phyloP scores from a whole-genome alignment of 805 yeast genomes.

The Suhomyces vadensis region DNA sequence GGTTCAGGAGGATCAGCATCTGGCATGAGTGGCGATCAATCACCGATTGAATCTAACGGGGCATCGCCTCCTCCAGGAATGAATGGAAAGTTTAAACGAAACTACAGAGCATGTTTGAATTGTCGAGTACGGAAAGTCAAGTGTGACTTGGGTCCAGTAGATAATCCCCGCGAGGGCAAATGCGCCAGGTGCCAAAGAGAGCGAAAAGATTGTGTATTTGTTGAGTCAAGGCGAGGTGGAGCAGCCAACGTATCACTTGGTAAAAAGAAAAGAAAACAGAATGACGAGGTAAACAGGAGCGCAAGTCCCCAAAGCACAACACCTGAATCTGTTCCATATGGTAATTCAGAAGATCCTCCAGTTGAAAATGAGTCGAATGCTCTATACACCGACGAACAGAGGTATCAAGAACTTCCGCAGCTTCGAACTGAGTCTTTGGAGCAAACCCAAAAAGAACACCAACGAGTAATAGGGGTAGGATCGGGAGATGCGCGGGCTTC shows the following conservation, averaged over 20 bases:
- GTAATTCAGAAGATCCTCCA: neutral
- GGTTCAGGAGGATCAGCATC: neutral
- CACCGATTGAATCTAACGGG: neutral
- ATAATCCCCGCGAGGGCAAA: conserved; percentile 73
- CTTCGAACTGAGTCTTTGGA: too few relatives aligned
- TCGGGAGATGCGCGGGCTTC: neutral
- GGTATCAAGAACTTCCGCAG: too few relatives aligned
- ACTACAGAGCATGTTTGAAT: conserved; percentile 80
- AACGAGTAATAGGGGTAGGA: neutral
- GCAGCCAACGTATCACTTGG: conserved; percentile 37
- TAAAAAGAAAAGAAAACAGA: conserved; percentile 51
- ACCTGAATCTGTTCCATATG: neutral
- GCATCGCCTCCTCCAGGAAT: conserved; percentile 1
- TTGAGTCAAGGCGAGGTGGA: conserved; percentile 37
- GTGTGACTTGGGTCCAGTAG: conserved; percentile 81
- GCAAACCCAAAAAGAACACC: neutral
- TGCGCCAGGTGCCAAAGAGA: conserved; percentile 86
- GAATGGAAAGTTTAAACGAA: conserved; percentile 50
- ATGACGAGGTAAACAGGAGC: neutral
- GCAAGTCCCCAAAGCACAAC: neutral
- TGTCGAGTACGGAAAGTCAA: conserved; percentile 83
- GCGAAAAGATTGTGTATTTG: conserved; percentile 74
- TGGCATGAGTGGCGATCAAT: neutral
- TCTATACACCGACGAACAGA: too few relatives aligned
- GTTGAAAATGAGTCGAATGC: neutral